Base-by-base conservation (phyloP, 768 basidiomycete genomes). In the Leucosporidium creatinivorum region DNA sequence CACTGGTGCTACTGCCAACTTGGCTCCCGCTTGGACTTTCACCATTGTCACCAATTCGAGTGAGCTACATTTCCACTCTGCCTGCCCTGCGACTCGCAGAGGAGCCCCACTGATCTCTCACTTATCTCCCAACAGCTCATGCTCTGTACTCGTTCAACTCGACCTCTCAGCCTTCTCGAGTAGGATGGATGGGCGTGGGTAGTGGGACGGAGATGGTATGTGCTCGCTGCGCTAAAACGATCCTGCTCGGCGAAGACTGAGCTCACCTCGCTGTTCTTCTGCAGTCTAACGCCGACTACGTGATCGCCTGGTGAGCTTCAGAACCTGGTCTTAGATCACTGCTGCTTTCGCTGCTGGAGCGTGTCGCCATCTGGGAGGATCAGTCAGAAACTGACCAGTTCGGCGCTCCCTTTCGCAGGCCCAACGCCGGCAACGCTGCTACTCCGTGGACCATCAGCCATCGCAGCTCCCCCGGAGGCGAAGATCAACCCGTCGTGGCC, bases 271-370 rank as follows among this genome's bases (percentile, higher is more conserved):
- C 0, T 6, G 28, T 15, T 0, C 1, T 15, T 18, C 51, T 21
- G 9, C 62, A 70, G 69, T 28, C 57, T 30, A 62, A 70, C 51
- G 55, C 58, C n/a, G 69, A 70, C 63, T 67, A 48, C 44, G 36
- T 70, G 52, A n/a, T 70, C 59, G 56, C 55, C 9, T 70, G 66
- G 65, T 36, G 33, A 36, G 33, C 12, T 36, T 36, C 12, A 5
- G 33, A 12, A n/a, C n/a, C n/a, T n/a, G n/a, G n/a, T n/a, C n/a
- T n/a, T n/a, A n/a, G n/a, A n/a, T n/a, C n/a, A n/a, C n/a, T n/a
- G n/a, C n/a, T n/a, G n/a, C n/a, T n/a, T n/a, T n/a, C n/a, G n/a
- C n/a, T n/a, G n/a, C n/a, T n/a, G n/a, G n/a, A n/a, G n/a, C n/a
- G n/a, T n/a, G n/a, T n/a, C n/a, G n/a, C n/a, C n/a, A n/a, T n/a